Conservation (phyloP, 208 protist genomes). For the Trypanosoma platydactyli region DNA sequence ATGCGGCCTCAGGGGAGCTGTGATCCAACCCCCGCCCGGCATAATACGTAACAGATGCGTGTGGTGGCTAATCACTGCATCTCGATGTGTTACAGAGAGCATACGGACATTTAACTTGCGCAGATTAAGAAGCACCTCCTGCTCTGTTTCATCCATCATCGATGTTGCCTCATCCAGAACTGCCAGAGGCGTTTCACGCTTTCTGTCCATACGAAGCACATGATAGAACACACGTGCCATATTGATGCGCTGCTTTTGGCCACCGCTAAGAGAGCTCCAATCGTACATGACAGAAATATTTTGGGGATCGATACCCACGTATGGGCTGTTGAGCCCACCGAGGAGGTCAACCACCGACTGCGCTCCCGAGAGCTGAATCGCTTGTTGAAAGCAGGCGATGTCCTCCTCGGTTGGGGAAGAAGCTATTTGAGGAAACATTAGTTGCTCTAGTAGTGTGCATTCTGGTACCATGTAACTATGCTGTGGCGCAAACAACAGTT, state of each 20-base stretch:
- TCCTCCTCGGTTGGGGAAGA: constrained; percentile 34
- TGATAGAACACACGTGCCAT: constrained; percentile 88
- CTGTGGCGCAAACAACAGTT: constrained; percentile 72
- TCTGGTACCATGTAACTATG: constrained; percentile 82
- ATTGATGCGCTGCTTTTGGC: constrained; percentile 86
- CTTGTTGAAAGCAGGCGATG: constrained; percentile 39
- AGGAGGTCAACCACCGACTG: constrained; percentile 74
- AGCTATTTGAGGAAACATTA: constrained; percentile 58
- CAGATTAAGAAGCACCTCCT: constrained; percentile 80
- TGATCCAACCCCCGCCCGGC: constrained; percentile 49
- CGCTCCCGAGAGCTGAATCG: constrained; percentile 67
- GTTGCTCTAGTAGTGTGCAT: constrained; percentile 83
- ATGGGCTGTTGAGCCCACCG: constrained; percentile 65
- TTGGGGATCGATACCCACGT: constrained; percentile 51
- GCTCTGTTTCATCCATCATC: constrained; percentile 89
- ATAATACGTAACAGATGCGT: constrained; percentile 61
- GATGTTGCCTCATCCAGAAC: constrained; percentile 88
- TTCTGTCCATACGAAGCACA: constrained; percentile 61
- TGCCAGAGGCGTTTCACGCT: constrained; percentile 51
- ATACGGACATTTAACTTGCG: constrained; percentile 72
- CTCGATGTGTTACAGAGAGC: constrained; percentile 84
- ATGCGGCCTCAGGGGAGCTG: constrained; percentile 46
- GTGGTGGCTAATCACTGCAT: constrained; percentile 80
- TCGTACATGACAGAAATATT: constrained; percentile 67
- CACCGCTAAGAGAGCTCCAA: constrained; percentile 85